Conservation (phyloP, 495 filamentous ascomycete species). For the Penicillium pulvis region DNA sequence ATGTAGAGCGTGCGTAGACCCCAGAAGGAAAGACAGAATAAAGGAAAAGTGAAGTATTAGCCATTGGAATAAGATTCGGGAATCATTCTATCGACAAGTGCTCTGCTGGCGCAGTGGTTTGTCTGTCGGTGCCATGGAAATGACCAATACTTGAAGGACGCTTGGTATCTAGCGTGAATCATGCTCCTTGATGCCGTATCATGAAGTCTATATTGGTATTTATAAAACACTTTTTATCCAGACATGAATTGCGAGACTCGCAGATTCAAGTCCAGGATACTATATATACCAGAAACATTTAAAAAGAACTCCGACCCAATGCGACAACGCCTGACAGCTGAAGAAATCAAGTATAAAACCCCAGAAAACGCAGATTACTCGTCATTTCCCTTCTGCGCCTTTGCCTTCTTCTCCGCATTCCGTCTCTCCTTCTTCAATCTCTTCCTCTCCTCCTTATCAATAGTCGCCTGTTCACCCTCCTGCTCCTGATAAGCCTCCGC, state of each 20-base stretch:
- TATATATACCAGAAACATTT: constrained; percentile 12
- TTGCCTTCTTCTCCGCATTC: constrained; percentile 45
- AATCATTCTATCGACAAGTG: too few relatives aligned
- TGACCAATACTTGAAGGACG: too few relatives aligned
- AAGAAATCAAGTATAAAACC: constrained; percentile 6
- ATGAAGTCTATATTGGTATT: constrained; percentile 10
- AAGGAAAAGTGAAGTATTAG: too few relatives aligned
- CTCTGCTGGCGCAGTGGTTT: too few relatives aligned
- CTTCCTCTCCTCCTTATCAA: constrained; percentile 55
- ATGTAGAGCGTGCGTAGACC: too few relatives aligned
- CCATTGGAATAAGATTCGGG: too few relatives aligned
- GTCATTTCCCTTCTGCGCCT: constrained; percentile 37
- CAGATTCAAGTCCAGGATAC: constrained; percentile 14
- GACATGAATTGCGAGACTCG: constrained; percentile 22
- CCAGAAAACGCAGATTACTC: constrained; percentile 22
- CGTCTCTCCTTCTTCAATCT: constrained; percentile 53
- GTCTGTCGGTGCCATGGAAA: too few relatives aligned
- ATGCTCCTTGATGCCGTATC: too few relatives aligned
- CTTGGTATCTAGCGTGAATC: too few relatives aligned
- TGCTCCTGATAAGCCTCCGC: constrained; percentile 31
- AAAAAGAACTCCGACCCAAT: constrained; percentile 34
- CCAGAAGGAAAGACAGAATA: too few relatives aligned
- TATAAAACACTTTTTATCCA: constrained; percentile 23
- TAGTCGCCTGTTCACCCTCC: constrained; percentile 14
- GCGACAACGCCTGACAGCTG: constrained; percentile 30